Percentiles rank a stretch among this genome's conserved stretches.
Evolutionary conservation across 371 early-diverging fungal species (phyloP).

Genomic region (Rhizopus stolonifer): DNA sequence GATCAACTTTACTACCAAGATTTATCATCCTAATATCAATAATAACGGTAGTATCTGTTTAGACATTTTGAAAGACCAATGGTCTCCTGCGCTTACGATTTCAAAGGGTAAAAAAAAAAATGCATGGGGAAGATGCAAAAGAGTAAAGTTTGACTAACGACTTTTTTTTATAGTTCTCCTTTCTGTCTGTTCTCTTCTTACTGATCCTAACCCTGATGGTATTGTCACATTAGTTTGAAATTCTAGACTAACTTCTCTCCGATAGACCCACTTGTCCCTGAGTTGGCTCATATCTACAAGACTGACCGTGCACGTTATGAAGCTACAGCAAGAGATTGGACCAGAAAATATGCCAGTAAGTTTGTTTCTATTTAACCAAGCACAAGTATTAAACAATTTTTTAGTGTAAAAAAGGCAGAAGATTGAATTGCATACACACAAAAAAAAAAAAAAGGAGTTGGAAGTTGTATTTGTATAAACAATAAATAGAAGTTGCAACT

Average conservation of each 20-base stretch:
- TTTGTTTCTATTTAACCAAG: neutral
- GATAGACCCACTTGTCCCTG: conserved; percentile 90
- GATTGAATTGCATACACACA: neutral
- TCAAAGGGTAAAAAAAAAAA: conserved; percentile 69
- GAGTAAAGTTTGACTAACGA: neutral
- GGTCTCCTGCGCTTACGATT: conserved; percentile 99
- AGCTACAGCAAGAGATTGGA: conserved; percentile 91
- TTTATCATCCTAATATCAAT: conserved; percentile 99
- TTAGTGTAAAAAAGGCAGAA: conserved; percentile 7
- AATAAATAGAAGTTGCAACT: conserved; percentile 20
- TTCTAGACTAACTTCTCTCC: neutral
- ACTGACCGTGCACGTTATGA: conserved; percentile 90
- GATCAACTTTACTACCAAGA: conserved; percentile 95
- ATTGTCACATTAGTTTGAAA: too few species aligned
- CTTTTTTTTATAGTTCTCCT: conserved; percentile 71
- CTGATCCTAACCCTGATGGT: conserved; percentile 96
- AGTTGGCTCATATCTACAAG: conserved; percentile 97
- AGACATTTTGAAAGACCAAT: conserved; percentile 98
- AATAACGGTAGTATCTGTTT: conserved; percentile 98
- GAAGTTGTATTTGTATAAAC: conserved; percentile 8
- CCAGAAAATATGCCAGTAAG: conserved; percentile 83
- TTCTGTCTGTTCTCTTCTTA: conserved; percentile 96
- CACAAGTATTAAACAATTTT: neutral
- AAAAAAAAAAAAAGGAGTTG: neutral
- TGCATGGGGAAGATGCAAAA: neutral